Base-by-base conservation (phyloP, 352 stramenopile species). In the Phytophthora brassicae region DNA sequence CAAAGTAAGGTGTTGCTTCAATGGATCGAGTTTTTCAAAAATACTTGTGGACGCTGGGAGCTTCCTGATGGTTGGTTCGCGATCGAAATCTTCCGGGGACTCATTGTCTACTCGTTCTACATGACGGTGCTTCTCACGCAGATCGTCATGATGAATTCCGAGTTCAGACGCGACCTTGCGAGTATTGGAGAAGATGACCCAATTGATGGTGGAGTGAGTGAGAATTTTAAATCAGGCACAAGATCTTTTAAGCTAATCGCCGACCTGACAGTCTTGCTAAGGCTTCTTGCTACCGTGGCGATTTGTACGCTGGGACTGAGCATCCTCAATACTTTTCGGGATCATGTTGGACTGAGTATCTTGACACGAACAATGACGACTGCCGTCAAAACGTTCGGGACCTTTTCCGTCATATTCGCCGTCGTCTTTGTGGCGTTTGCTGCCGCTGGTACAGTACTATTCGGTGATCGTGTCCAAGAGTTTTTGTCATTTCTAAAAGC, bases 391-490 rank as follows among this genome's bases (percentile, higher is more conserved):
- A 77, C 77, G 7, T 84, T 90, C 20, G 60, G 55, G 20, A 77
- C 73, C 2, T 87, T 90, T 54, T 79, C 79, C 20, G 60, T 83
- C 9, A 78, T 89, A 2, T 86, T 84, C 24, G 24, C 79, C 7
- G 66, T 90, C 3, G 68, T 88, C 16, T 79, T 88, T 24, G 41
- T 87, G 22, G 79, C 70, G 11, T 90, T 87, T 56, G 63, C 74
- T 13, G 53, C 72, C 14, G 70, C 62, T 17, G 81, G 79, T 0
- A 75, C 62, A 0, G 57, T 89, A 7, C 64, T 89, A 2, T 90
- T 90, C 22, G 79, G 79, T 0, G 70, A 83, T 35, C 74, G 79
- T 14, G 74, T 86, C 11, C 38, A 74, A 4, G 55, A 68, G 3
- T 90, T 89, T 49, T 77, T 74, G 6, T 81, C 75, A 6, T 36